These are phyloP conservation scores for Ambrosia trifida DNA, from an alignment of 129 eudicot species.

Conservation along the genomic window DNA sequence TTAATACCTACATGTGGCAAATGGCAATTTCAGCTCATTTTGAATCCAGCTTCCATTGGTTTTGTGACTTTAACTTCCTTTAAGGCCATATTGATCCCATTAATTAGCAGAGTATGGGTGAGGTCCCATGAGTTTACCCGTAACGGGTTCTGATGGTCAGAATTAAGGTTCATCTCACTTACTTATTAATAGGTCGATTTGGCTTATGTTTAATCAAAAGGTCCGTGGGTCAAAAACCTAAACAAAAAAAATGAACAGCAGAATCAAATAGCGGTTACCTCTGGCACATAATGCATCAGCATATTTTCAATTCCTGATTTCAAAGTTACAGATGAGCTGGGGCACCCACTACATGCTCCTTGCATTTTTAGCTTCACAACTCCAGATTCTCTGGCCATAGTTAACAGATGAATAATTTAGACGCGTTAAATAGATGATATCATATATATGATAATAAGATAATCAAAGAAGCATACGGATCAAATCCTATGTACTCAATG, in stretches of 20 bases:
- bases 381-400: constrained; percentile 64
- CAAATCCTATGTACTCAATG: constrained; percentile 86
- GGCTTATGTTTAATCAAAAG: too few relatives aligned
- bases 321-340: constrained; percentile 95
- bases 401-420: neutral
- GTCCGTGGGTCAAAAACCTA: neutral
- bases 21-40: neutral
- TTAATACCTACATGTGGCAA: constrained; percentile 14
- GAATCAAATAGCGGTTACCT: constrained; percentile 40
- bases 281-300: constrained; percentile 98
- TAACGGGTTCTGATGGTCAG: too few relatives aligned
- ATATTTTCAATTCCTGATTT: constrained; percentile 98
- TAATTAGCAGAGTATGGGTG: too few relatives aligned
- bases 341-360: constrained; percentile 99
- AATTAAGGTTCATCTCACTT: too few relatives aligned
- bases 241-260: neutral
- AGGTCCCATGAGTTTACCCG: too few relatives aligned
- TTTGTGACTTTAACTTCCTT: too few relatives aligned
- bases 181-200: too few relatives aligned
- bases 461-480: constrained; percentile 49
- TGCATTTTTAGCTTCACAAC: constrained; percentile 93
- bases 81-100: too few relatives aligned
- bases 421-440: neutral
- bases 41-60: too few relatives aligned
- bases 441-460: neutral